phyloP scores from a whole-genome alignment of 768 basidiomycete species.

The Russula olivacea region DNA sequence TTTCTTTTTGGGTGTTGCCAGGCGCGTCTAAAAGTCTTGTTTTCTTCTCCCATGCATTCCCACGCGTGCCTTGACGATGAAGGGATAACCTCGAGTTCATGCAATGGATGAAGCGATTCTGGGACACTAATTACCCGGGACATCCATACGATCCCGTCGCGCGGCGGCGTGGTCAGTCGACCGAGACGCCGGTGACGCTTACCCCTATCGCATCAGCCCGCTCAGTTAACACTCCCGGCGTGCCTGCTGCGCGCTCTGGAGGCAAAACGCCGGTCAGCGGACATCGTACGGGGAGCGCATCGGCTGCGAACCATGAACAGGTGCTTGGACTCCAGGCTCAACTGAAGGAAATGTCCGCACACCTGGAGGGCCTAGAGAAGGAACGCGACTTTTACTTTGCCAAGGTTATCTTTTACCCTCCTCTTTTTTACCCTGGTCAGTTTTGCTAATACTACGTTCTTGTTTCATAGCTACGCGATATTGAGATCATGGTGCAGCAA shows the following conservation, averaged over 20 bases:
- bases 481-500: slow-evolving; percentile 88
- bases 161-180: slow-evolving; percentile 69
- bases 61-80: background rate
- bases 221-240: slow-evolving; percentile 33
- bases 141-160: slow-evolving; percentile 81
- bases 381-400: slow-evolving; percentile 98
- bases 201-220: slow-evolving; percentile 48
- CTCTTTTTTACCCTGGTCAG: background rate
- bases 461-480: slow-evolving; percentile 74
- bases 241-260: slow-evolving; percentile 42
- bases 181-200: slow-evolving; percentile 74
- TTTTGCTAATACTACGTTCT: background rate
- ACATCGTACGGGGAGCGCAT: slow-evolving; percentile 48
- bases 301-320: slow-evolving; percentile 60
- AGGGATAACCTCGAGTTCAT: slow-evolving; percentile 98
- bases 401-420: slow-evolving; percentile 55
- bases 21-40: background rate
- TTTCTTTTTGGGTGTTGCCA: slow-evolving; percentile 6
- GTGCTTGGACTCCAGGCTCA: slow-evolving; percentile 66
- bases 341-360: slow-evolving; percentile 71
- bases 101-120: slow-evolving; percentile 95
- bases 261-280: slow-evolving; percentile 71
- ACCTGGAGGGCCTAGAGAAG: slow-evolving; percentile 90
- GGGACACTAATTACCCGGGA: slow-evolving; percentile 89
- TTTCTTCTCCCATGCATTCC: background rate